These are phyloP conservation scores for Erysimum cheiri DNA, from an alignment of 441 rosid genomes.

Conservation along the genomic window DNA sequence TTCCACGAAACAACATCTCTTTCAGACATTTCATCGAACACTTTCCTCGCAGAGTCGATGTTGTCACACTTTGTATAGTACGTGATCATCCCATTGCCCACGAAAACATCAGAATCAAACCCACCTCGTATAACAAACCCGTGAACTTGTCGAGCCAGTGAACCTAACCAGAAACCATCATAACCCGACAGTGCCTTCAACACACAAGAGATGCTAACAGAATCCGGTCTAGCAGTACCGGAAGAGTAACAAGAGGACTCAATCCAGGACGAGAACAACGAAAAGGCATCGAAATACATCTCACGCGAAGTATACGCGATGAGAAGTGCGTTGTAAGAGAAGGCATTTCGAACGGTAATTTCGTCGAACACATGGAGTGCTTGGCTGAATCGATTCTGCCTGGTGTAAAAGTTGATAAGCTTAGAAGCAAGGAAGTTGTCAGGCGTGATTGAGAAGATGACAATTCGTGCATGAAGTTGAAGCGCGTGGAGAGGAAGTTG, in stretches of 20 bases:
- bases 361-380: conserved; percentile 77
- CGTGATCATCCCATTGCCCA: conserved; percentile 67
- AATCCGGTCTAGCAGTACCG: conserved; percentile 50
- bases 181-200: conserved; percentile 61
- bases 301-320: conserved; percentile 64
- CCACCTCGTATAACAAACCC: conserved; percentile 56
- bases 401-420: conserved; percentile 61
- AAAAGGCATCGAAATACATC: conserved; percentile 53
- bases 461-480: conserved; percentile 80
- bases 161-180: conserved; percentile 37
- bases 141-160: conserved; percentile 64
- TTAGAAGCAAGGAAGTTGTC: conserved; percentile 80
- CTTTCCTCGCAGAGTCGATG: conserved; percentile 52
- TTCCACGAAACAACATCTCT: conserved; percentile 89
- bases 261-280: conserved; percentile 57
- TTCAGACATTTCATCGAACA: conserved; percentile 65
- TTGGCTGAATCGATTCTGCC: conserved; percentile 43
- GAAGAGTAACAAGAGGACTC: conserved; percentile 34
- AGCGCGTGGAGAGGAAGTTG: conserved; percentile 67
- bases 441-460: conserved; percentile 55
- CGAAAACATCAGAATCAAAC: conserved; percentile 61
- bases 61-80: conserved; percentile 64
- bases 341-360: conserved; percentile 58
- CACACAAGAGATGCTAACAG: conserved; percentile 60
- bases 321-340: conserved; percentile 84